Base-by-base conservation (phyloP, 192 early-diverging fungal species). In the Coemansia sp. region DNA sequence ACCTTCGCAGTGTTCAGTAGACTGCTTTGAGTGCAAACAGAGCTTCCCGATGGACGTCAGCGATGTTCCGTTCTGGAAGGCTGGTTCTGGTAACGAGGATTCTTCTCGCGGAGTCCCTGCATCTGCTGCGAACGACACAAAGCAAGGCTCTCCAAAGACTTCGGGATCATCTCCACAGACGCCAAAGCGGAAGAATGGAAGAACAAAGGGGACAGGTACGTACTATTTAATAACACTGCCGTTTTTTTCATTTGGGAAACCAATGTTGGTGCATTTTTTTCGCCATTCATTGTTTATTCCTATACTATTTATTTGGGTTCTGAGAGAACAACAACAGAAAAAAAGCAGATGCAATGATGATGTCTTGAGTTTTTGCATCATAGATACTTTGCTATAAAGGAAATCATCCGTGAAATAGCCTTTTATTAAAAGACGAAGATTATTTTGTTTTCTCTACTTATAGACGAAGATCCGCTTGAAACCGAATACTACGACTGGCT, bases 401-500 rank as follows among this genome's bases (percentile, higher is more conserved):
- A 21, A 54, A 54, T 26, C 19, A 11, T 21, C 8, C 51, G 15
- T 10, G 1, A 32, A 2, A 32, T 47, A 47, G 46, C 11, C 46
- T 47, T 11, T 4, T 47, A n/a, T n/a, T 11, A 11, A 11, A 15
- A 15, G 3, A 6, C 36, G 2, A 39, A 39, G 26, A 57, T 41
- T 41, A 16, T 59, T n/a, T 4, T 47, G 3, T 59, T 59, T 32
- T 59, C 39, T 18, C 26, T 59, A 12, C 8, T 9, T 59, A 37
- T 59, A 84, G 94, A 92, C 73, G 89, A 91, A 48, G 84, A 85
- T 13, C 93, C 94, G 22, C 74, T 90, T 13, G 90, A 93, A 60
- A 92, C 92, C 5, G 91, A 92, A 64, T 92, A 94, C 76, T 99
- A 99, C 79, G 95, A 97, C 60, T 72, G 93, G 55, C 85, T 99